phyloP scores from a whole-genome alignment of 345 rosid species.

The Bruguiera parviflora region DNA sequence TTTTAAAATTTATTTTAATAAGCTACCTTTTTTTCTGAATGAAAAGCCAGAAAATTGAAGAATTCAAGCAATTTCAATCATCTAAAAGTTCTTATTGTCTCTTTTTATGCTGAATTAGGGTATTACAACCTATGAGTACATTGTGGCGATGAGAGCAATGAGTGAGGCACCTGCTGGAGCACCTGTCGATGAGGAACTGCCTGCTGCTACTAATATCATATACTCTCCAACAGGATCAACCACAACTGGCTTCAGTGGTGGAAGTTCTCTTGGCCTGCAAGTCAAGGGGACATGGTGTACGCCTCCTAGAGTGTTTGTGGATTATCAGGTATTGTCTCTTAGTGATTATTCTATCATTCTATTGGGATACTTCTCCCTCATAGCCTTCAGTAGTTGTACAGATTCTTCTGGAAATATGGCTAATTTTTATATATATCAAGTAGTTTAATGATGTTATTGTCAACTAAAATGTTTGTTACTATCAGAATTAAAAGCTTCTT shows the following conservation, averaged over 20 bases:
- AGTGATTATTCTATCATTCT: not conserved
- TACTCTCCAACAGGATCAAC: slow-evolving; percentile 90
- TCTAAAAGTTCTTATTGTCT: not conserved
- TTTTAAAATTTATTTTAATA: too few species aligned
- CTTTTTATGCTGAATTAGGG: slow-evolving; percentile 46
- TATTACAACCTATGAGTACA: slow-evolving; percentile 85
- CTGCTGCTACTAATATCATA: slow-evolving; percentile 32
- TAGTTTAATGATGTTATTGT: too few species aligned
- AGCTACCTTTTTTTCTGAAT: too few species aligned
- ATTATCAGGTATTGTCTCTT: slow-evolving; percentile 67
- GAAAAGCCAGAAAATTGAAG: not conserved
- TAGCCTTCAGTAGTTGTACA: not conserved
- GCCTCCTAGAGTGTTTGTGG: slow-evolving; percentile 91
- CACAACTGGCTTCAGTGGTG: slow-evolving; percentile 83
- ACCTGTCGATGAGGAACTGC: slow-evolving; percentile 63
- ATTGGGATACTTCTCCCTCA: not conserved
- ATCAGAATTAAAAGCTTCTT: too few species aligned
- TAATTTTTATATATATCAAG: too few species aligned
- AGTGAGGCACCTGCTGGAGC: slow-evolving; percentile 88
- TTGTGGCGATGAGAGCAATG: slow-evolving; percentile 91
- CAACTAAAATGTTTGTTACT: too few species aligned
- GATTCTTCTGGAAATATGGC: too few species aligned
- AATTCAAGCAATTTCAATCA: not conserved
- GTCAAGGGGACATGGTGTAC: slow-evolving; percentile 95
- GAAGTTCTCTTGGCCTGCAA: slow-evolving; percentile 80